A percentile compares a stretch with the other conserved stretches of the same genome.
phyloP scores from a whole-genome alignment of 140 eudicot genomes.

The Anethum foeniculum region DNA sequence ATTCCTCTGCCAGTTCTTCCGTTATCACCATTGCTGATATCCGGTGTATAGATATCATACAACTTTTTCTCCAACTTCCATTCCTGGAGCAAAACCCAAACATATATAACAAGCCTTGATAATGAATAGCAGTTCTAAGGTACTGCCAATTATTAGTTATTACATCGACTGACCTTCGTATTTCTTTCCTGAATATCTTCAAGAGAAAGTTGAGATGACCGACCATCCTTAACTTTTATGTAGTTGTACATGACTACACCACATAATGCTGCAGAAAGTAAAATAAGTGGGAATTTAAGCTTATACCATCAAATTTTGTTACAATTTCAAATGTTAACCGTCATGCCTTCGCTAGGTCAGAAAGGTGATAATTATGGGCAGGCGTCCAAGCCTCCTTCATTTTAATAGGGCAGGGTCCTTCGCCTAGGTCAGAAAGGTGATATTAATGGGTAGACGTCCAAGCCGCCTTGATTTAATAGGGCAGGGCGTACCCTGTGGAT shows the following conservation, averaged over 20 bases:
- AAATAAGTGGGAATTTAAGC: neutral
- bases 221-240: constrained; percentile 55
- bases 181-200: constrained; percentile 36
- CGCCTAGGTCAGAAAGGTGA: no score
- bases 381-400: neutral
- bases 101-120: neutral
- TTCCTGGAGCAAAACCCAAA: constrained; percentile 27
- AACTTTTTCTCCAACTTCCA: constrained; percentile 64
- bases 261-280: constrained; percentile 39
- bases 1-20: constrained; percentile 25
- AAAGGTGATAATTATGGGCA: neutral
- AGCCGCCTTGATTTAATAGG: no score
- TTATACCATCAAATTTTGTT: neutral
- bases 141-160: neutral
- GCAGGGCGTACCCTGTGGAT: no score
- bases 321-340: neutral
- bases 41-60: constrained; percentile 32
- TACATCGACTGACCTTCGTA: constrained; percentile 30
- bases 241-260: constrained; percentile 69
- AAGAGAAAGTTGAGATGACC: constrained; percentile 30
- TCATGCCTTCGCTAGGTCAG: neutral
- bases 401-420: neutral
- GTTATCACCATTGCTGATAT: constrained; percentile 20
- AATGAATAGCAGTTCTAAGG: neutral
- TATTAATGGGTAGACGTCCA: no score